Evolutionary conservation across 192 early-diverging fungal species (phyloP).

Genomic region (Entophlyctis luteolus): DNA sequence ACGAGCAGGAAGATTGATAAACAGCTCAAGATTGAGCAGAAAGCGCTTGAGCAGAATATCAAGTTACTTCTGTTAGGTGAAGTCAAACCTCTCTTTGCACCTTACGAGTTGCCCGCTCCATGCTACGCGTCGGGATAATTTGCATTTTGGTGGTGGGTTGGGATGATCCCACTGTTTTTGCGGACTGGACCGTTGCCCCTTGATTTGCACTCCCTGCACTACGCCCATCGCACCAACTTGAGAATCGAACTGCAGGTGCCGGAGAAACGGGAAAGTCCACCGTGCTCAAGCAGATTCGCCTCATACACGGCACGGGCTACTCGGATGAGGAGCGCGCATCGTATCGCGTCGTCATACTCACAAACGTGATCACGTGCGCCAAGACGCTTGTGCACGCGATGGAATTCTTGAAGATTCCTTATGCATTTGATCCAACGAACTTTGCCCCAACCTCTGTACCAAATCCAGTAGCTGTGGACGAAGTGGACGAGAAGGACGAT

Average conservation of each 20-base stretch:
- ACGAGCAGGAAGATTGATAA: constrained; percentile 33
- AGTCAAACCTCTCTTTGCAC: background rate
- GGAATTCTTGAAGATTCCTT: constrained; percentile 29
- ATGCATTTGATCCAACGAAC: constrained; percentile 9
- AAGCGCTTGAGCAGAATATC: constrained; percentile 27
- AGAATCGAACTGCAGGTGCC: no score
- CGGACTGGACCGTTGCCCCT: no score
- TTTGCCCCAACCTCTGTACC: background rate
- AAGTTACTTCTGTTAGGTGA: constrained; percentile 42
- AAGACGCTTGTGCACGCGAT: constrained; percentile 41
- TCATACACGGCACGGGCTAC: constrained; percentile 40
- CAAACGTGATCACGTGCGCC: constrained; percentile 35
- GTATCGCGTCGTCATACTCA: constrained; percentile 33
- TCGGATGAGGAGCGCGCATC: constrained; percentile 33
- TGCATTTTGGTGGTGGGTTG: no score
- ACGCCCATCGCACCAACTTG: no score
- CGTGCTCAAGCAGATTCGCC: constrained; percentile 42
- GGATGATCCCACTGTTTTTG: no score
- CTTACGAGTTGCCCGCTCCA: no score
- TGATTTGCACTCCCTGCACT: background rate
- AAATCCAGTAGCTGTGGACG: background rate
- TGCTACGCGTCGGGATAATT: no score
- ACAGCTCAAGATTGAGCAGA: constrained; percentile 24
- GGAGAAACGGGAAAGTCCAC: constrained; percentile 51
- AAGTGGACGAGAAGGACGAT: background rate